Percentiles rank a stretch among this genome's conserved stretches.
These are phyloP conservation scores for Pythium myriotylum DNA, from an alignment of 352 stramenopile species.

Conservation along the genomic window DNA sequence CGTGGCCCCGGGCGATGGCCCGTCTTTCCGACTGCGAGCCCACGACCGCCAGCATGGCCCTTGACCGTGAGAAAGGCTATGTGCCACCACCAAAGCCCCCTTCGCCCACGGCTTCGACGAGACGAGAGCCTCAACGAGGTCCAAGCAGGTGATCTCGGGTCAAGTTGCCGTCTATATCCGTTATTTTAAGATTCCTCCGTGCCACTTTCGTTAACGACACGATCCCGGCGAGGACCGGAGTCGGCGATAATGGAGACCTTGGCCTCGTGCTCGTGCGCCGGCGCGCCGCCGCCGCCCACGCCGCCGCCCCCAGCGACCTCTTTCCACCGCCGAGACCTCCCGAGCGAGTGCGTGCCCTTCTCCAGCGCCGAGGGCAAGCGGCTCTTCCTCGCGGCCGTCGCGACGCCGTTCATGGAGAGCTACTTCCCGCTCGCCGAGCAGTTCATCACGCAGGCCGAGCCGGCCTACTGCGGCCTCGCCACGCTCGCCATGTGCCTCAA, in stretches of 20 bases:
- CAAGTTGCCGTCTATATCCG: no score
- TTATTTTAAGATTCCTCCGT: no score
- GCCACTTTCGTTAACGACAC: no score
- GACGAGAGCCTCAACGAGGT: no score
- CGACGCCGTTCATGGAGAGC: constrained; percentile 71
- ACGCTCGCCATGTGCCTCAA: constrained; percentile 86
- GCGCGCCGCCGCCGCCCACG: constrained; percentile 12
- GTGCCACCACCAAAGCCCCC: no score
- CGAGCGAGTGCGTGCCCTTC: constrained; percentile 80
- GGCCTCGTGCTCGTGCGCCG: not conserved
- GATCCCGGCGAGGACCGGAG: no score
- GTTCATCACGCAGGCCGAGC: constrained; percentile 91
- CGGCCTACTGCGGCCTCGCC: constrained; percentile 89
- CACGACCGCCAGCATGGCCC: no score
- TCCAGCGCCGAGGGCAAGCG: constrained; percentile 76
- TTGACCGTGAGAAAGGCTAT: no score
- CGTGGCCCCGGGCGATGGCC: no score
- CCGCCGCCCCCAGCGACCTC: constrained; percentile 36
- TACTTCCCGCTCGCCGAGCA: constrained; percentile 94
- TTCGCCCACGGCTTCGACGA: no score
- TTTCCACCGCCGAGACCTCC: constrained; percentile 86
- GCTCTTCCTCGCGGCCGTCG: constrained; percentile 83
- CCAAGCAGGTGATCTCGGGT: no score
- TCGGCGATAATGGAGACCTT: not conserved
- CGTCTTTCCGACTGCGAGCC: no score